Base-by-base conservation (phyloP, 2,329 filamentous ascomycete genomes). In the Pyricularia grisea region DNA sequence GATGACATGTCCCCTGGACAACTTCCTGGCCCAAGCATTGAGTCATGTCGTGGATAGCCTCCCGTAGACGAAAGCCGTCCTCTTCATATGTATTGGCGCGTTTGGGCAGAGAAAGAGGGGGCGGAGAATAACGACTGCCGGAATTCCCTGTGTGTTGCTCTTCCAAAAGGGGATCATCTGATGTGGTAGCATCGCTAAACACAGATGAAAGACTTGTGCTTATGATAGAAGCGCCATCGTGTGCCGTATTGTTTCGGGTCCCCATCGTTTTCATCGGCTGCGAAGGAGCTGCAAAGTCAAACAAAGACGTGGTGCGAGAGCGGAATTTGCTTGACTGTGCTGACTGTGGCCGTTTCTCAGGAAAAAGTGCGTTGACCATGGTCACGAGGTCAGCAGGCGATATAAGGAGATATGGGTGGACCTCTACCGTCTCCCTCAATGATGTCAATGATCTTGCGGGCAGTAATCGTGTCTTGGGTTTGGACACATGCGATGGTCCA, bases 281-380 rank as follows among this genome's bases (percentile, higher is more conserved):
- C 76, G 84, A 96, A 74, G 83, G 88, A 74, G 76, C 86, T 79
- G 81, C 93, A 78, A 84, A 92, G 76, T 83, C 94, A 75, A 81
- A 92, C 75, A 84, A 86, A 71, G 84, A 92, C 78, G 81, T 93
- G 66, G 83, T 90, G 75, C 82, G 91, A 74, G 84, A 93, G 79
- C 81, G 85, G 78, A 87, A 84, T 76, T 80, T 90, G 78, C 82
- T 87, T 71, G 81, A 90, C 55, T 87, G 84, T 69, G 82, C 82
- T 1, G 90, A 92, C 50, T 84, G 82, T 1, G 90, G 88, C 60
- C 90, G 83, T 68, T 85, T 84, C 74, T 92, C 90, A 0, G 94
- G 94, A 75, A 94, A 97, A 17, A 97, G 85, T 12, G 91, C 90
- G 77, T 95, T 92, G 71, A 96, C 87, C 74, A 97, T 80, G 2